These are phyloP conservation scores for Stylosanthes scabra DNA, from an alignment of 331 rosid species.

Conservation along the genomic window DNA sequence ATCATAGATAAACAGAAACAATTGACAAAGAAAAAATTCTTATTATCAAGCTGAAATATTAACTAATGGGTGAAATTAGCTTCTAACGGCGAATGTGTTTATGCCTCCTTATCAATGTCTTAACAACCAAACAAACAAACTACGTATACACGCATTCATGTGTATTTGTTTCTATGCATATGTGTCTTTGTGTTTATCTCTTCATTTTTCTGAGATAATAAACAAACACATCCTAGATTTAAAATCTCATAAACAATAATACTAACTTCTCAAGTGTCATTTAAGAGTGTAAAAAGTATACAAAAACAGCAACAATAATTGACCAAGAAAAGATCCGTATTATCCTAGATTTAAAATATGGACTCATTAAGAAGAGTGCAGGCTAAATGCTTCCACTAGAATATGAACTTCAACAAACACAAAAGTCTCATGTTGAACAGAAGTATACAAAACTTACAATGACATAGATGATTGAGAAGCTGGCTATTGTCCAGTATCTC, in stretches of 20 bases:
- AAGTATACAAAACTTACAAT: constrained; percentile 47
- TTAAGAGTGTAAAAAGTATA: not conserved
- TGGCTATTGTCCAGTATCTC: constrained; percentile 84
- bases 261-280: too few relatives aligned
- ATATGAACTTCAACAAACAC: constrained; percentile 22
- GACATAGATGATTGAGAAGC: constrained; percentile 57
- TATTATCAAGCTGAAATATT: not conserved
- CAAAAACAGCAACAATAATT: not conserved
- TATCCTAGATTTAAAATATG: constrained; percentile 11
- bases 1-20: not conserved
- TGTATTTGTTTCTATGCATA: too few relatives aligned
- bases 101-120: too few relatives aligned
- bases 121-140: too few relatives aligned
- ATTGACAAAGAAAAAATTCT: not conserved
- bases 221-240: too few relatives aligned
- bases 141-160: too few relatives aligned
- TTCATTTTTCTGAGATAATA: too few relatives aligned
- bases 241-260: too few relatives aligned
- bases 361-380: not conserved
- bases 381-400: not conserved
- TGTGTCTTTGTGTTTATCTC: too few relatives aligned
- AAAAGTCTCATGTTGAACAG: not conserved
- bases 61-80: not conserved
- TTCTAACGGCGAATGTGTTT: too few relatives aligned
- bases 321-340: not conserved